A percentile compares a stretch with the other conserved stretches of the same genome.
These are phyloP conservation scores for Blastobotrys buckinghamii DNA, from an alignment of 1,139 yeast genomes.

Conservation along the genomic window DNA sequence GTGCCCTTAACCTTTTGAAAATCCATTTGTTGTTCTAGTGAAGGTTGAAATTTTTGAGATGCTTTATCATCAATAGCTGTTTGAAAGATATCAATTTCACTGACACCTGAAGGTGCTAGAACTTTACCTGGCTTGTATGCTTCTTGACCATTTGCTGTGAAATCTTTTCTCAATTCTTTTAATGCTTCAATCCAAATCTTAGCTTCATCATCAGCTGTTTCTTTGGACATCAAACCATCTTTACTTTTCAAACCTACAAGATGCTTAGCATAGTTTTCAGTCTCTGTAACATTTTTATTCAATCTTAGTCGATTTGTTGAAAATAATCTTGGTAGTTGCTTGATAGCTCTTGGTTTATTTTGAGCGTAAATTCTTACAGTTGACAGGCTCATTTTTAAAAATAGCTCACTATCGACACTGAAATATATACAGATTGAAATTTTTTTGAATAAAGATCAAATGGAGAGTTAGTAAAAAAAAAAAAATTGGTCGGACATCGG, in stretches of 20 bases:
- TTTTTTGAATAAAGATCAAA: no score
- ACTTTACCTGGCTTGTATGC: conserved; percentile 29
- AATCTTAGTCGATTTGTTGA: no score
- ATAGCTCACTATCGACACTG: no score
- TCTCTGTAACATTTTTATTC: not conserved
- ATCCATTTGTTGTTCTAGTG: conserved; percentile 54
- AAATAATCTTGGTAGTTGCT: no score
- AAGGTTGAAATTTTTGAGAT: conserved; percentile 37
- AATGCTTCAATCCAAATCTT: conserved; percentile 64
- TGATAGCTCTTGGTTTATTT: no score
- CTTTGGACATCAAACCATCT: conserved; percentile 14
- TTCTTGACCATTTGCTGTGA: conserved; percentile 23
- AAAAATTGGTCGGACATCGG: no score
- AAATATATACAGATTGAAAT: no score
- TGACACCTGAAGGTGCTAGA: conserved; percentile 29
- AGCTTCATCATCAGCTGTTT: conserved; percentile 46
- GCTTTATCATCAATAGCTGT: conserved; percentile 17
- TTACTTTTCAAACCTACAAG: conserved; percentile 19
- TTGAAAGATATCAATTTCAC: conserved; percentile 24
- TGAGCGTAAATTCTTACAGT: no score
- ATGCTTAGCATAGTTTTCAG: conserved; percentile 17
- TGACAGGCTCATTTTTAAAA: no score
- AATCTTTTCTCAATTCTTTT: conserved; percentile 45
- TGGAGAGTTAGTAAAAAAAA: conserved; percentile 2
- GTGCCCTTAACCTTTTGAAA: conserved; percentile 44